Base-by-base conservation (phyloP, 1,284 basidiomycete genomes). In the Schizophyllum commune region DNA sequence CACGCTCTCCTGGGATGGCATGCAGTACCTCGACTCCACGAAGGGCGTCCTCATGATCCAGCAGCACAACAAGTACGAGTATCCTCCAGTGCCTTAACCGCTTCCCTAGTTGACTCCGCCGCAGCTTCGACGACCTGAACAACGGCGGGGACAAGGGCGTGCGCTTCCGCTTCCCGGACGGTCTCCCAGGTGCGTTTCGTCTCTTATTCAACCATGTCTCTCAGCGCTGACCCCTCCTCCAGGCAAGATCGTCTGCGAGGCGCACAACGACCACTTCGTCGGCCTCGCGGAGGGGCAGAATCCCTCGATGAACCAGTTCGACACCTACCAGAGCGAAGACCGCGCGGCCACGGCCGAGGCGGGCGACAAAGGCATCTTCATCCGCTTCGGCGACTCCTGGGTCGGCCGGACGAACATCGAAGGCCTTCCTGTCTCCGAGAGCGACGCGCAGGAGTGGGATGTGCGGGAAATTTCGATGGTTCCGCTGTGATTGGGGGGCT, bases 251-350 rank as follows among this genome's bases (percentile, higher is more conserved):
- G 39, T 47, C 39, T 47, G 39, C 1, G 32, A 64, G 63, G 64
- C 64, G 7, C 64, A 65, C 59, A 55, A 65, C 59, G 64, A 65
- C 51, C 64, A 65, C 59, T 65, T 22, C 56, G 64, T 65, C 39
- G 64, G 64, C 52, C 39, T 47, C 17, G 39, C 39, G 4, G 39
- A 47, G 17, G 39, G 39, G 4, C 17, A 11, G 39, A 11, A 3
- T 3, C 39, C 39, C 39, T 3, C 3, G 39, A 11, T 47, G 13
- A 47, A 47, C 39, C 39, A 47, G 39, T 47, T 47, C 39, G 17
- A 47, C 39, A 47, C 39, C 39, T 47, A 13, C 39, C 39, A 47
- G 39, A 47, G 17, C 13, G 39, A 47, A 8, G 39, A 47, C 17
- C 39, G 39, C 39, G 39, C 39, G 4, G 39, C 17, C 4, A 47